These are phyloP conservation scores for Pythium phragmitis DNA, from an alignment of 352 stramenopile species.

Conservation along the genomic window DNA sequence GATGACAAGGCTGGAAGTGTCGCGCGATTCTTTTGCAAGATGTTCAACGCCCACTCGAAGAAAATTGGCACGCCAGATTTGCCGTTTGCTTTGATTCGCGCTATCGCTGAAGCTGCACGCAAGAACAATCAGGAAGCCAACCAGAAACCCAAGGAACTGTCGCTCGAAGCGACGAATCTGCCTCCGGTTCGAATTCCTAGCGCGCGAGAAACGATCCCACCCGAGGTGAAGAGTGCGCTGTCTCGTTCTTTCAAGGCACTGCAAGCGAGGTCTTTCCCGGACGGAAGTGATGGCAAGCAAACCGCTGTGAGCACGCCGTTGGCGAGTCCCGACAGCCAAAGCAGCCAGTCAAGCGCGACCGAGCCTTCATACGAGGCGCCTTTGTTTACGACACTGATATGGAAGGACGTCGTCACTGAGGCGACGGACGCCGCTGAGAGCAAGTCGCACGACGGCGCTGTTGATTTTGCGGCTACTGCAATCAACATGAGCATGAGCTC, in stretches of 20 bases:
- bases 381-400: slow-evolving; percentile 58
- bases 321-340: slow-evolving; percentile 58
- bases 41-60: slow-evolving; percentile 84
- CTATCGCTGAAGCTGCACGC: slow-evolving; percentile 73
- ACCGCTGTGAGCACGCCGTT: slow-evolving; percentile 49
- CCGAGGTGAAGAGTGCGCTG: slow-evolving; percentile 71
- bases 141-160: slow-evolving; percentile 74
- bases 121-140: slow-evolving; percentile 78
- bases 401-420: slow-evolving; percentile 71
- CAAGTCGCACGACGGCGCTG: slow-evolving; percentile 61
- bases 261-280: slow-evolving; percentile 55
- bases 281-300: slow-evolving; percentile 39
- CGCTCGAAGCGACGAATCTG: slow-evolving; percentile 67
- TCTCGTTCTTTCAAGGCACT: slow-evolving; percentile 76
- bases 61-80: slow-evolving; percentile 80
- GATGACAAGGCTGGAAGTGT: slow-evolving; percentile 74
- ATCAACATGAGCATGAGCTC: slow-evolving; percentile 86
- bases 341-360: slow-evolving; percentile 40
- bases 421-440: slow-evolving; percentile 46
- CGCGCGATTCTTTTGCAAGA: slow-evolving; percentile 80
- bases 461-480: slow-evolving; percentile 66
- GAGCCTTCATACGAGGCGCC: slow-evolving; percentile 48
- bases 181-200: slow-evolving; percentile 70
- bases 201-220: slow-evolving; percentile 62
- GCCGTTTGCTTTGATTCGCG: slow-evolving; percentile 62